Percentiles rank a stretch among this genome's conserved stretches.
These are phyloP conservation scores for Dothistroma septosporum DNA, from an alignment of 2,329 filamentous ascomycete genomes.

Conservation along the genomic window DNA sequence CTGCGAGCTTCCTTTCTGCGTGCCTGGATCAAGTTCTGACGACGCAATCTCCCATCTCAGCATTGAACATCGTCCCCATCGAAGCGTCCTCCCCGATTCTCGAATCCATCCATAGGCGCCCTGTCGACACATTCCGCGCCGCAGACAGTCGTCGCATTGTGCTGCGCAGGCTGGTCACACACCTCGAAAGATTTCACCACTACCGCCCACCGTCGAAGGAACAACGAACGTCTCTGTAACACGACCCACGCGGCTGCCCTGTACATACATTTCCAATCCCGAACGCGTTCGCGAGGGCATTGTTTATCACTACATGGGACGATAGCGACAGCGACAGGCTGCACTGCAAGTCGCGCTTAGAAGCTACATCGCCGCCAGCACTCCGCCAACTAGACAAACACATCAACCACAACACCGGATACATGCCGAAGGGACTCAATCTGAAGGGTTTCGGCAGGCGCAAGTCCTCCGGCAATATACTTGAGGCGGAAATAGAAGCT, in stretches of 20 bases:
- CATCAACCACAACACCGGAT: constrained; percentile 23
- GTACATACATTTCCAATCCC: constrained; percentile 1
- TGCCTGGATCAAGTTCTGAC: not conserved
- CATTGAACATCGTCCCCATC: not conserved
- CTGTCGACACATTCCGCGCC: not conserved
- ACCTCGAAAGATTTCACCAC: not conserved
- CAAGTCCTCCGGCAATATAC: constrained; percentile 53
- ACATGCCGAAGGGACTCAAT: constrained; percentile 53
- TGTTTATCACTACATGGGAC: not conserved
- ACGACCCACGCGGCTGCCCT: constrained; percentile 7
- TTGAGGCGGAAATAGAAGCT: constrained; percentile 40
- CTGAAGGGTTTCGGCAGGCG: constrained; percentile 51
- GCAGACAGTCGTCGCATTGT: not conserved
- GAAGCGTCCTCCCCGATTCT: not conserved
- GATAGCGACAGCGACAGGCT: not conserved
- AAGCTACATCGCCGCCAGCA: not conserved
- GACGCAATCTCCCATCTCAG: not conserved
- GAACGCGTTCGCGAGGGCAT: not conserved
- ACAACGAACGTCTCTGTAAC: not conserved
- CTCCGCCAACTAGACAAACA: not conserved
- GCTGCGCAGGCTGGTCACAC: not conserved
- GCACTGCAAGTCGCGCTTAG: constrained; percentile 1
- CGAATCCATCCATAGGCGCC: not conserved
- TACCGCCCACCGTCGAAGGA: not conserved
- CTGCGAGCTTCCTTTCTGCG: not conserved